Conservation (phyloP, 202 grass and related monocot species). For the Brachypodium distachyon region DNA sequence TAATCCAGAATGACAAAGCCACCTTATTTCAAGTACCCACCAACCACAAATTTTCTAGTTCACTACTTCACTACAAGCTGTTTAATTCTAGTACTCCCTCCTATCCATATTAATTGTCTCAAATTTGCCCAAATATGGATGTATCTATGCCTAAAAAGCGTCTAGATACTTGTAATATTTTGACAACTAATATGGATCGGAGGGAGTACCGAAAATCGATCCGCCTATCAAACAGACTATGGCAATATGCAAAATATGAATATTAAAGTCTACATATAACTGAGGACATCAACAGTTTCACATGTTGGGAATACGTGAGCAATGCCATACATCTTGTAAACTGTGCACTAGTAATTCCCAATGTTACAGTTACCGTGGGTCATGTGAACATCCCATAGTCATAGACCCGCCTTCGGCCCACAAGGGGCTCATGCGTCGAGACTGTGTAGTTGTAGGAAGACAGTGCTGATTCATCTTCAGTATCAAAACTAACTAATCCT, state of each 20-base stretch:
- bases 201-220: background rate
- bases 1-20: background rate
- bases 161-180: too few species aligned
- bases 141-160: too few species aligned
- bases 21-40: background rate
- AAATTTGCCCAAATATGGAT: too few species aligned
- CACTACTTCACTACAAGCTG: background rate
- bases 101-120: too few species aligned
- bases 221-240: background rate
- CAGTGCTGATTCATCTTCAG: background rate
- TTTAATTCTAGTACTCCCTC: background rate
- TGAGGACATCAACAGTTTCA: background rate
- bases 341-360: background rate
- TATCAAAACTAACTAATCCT: background rate
- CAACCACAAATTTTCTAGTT: background rate
- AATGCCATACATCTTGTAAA: background rate
- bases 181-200: too few species aligned
- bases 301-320: background rate
- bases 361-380: constrained; percentile 1
- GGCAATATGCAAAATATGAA: background rate
- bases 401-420: background rate
- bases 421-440: background rate
- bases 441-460: background rate
- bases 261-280: background rate
- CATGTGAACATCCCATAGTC: background rate